A percentile compares a stretch with the other conserved stretches of the same genome.
phyloP scores from a whole-genome alignment of 352 stramenopile genomes.

The Phytophthora multivora region DNA sequence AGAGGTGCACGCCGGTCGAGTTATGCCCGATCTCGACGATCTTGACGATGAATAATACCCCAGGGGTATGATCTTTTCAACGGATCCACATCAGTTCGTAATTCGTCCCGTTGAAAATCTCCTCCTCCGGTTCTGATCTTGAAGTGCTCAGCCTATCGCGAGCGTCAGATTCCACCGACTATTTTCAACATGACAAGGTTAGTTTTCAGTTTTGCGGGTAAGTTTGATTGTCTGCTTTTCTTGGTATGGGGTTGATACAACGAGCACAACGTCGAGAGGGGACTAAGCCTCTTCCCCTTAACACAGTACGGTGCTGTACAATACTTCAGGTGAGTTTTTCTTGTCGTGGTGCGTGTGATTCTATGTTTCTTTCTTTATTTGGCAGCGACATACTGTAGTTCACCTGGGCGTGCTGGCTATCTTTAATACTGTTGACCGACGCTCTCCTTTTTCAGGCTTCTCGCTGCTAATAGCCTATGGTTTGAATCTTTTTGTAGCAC shows the following conservation, averaged over 20 bases:
- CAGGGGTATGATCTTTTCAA: conserved; percentile 14
- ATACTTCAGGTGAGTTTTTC: conserved; percentile 16
- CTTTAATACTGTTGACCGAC: conserved; percentile 14
- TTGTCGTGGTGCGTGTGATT: conserved; percentile 16
- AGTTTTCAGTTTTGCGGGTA: conserved; percentile 18
- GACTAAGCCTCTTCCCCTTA: conserved; percentile 9
- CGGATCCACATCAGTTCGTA: conserved; percentile 20
- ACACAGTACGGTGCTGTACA: not conserved
- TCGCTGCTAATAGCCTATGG: conserved; percentile 24
- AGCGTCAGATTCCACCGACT: conserved; percentile 1
- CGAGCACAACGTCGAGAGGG: not conserved
- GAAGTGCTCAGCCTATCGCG: conserved; percentile 12
- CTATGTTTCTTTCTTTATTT: conserved; percentile 47
- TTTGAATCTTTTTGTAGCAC: conserved; percentile 31
- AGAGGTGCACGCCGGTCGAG: conserved; percentile 54
- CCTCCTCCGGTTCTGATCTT: conserved; percentile 24
- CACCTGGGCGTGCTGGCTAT: conserved; percentile 21
- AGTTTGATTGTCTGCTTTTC: conserved; percentile 11
- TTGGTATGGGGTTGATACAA: conserved; percentile 5
- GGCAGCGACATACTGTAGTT: conserved; percentile 1
- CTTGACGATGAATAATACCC: conserved; percentile 36
- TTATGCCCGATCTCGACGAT: conserved; percentile 61
- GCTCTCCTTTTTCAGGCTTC: conserved; percentile 4
- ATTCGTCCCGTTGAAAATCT: conserved; percentile 9
- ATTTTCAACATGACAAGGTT: conserved; percentile 17